A percentile compares a stretch with the other conserved stretches of the same genome.
phyloP scores from a whole-genome alignment of 257 asterid species.

The Solanum ahanhuiri region DNA sequence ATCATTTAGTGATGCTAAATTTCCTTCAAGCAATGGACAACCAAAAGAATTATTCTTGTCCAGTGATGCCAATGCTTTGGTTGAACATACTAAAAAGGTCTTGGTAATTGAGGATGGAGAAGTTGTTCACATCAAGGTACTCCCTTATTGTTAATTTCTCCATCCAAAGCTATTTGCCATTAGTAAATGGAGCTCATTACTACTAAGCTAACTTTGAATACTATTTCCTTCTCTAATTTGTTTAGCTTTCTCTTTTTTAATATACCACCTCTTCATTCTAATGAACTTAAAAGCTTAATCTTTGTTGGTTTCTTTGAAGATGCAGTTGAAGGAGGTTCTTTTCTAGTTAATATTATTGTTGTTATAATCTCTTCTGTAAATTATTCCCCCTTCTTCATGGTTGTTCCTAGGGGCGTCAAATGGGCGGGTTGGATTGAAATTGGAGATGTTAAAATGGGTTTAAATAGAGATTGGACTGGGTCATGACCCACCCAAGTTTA shows the following conservation, averaged over 20 bases:
- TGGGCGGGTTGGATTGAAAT: not conserved
- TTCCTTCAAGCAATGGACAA: constrained; percentile 53
- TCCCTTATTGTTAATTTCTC: not conserved
- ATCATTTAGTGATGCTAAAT: constrained; percentile 47
- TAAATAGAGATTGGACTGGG: not conserved
- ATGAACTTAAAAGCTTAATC: not conserved
- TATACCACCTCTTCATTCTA: not conserved
- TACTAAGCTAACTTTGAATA: not conserved
- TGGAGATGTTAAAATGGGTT: no score
- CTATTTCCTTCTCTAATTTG: not conserved
- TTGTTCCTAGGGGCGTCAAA: not conserved
- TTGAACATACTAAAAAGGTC: constrained; percentile 88
- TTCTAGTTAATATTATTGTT: not conserved
- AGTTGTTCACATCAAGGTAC: constrained; percentile 84
- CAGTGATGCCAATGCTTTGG: constrained; percentile 88
- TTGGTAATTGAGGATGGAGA: constrained; percentile 83
- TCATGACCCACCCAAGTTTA: not conserved
- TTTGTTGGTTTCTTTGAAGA: not conserved
- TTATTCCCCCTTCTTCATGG: not conserved
- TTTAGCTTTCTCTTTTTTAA: not conserved
- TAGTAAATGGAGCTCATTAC: not conserved
- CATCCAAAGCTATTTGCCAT: not conserved
- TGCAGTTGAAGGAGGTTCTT: not conserved
- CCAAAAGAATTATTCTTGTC: constrained; percentile 79
- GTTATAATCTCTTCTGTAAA: not conserved